A percentile compares a stretch with the other conserved stretches of the same genome.
Conservation (phyloP, 176 grass and related monocot genomes). For the Alopecurus myosuroides region DNA sequence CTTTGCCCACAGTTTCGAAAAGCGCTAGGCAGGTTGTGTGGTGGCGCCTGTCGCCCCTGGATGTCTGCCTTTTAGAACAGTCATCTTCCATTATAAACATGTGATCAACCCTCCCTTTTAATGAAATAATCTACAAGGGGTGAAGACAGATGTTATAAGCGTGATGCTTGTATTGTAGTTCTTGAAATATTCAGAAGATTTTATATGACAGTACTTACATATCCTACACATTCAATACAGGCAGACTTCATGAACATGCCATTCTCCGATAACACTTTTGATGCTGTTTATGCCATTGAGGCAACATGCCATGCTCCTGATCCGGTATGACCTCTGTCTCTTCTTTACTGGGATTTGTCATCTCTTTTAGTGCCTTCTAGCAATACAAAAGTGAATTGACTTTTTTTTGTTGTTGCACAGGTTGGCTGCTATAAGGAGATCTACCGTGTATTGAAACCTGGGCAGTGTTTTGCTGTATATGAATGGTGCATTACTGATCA, state of each 20-base stretch:
- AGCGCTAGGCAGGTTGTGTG: not conserved
- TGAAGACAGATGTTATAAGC: constrained; percentile 9
- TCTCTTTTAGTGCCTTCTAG: not conserved
- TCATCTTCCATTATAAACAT: not conserved
- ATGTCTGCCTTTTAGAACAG: not conserved
- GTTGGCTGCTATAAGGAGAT: constrained; percentile 97
- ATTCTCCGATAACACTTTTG: constrained; percentile 54
- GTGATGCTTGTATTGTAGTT: not conserved
- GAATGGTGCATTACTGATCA: constrained; percentile 97
- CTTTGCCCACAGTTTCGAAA: not conserved
- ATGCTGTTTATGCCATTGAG: constrained; percentile 69
- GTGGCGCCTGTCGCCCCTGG: not conserved
- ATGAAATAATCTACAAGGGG: not conserved
- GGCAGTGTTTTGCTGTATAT: constrained; percentile 87
- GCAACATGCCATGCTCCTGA: constrained; percentile 81
- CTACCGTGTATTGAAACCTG: constrained; percentile 86
- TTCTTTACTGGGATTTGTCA: not conserved
- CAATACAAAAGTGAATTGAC: not conserved
- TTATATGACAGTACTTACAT: constrained; percentile 8
- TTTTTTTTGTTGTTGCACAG: constrained; percentile 39
- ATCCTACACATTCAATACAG: constrained; percentile 37
- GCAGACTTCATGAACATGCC: constrained; percentile 90
- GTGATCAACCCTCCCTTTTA: not conserved
- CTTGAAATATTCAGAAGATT: not conserved
- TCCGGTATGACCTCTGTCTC: constrained; percentile 26